Evolutionary conservation across 176 grass and related monocot species (phyloP).

Genomic region (Oryza punctata): DNA sequence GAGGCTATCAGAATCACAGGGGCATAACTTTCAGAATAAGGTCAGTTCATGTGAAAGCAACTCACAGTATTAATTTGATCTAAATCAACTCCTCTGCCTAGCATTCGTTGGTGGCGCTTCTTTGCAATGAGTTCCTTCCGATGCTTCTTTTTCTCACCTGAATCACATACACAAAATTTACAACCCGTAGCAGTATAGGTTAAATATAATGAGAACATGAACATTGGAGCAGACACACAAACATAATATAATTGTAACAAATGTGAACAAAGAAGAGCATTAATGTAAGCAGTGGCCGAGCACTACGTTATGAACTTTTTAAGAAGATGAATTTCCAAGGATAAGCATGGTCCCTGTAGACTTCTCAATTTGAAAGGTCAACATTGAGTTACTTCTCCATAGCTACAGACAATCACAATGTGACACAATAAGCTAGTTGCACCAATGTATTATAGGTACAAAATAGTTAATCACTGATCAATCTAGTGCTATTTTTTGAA

Average conservation of each 20-base stretch:
- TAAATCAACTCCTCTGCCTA: slow-evolving; percentile 89
- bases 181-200: not conserved
- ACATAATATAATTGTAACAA: not conserved
- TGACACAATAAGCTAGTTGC: not conserved
- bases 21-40: slow-evolving; percentile 15
- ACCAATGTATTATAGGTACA: not conserved
- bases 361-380: not conserved
- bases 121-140: slow-evolving; percentile 83
- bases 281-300: not conserved
- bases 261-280: not conserved
- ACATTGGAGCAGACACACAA: not conserved
- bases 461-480: not conserved
- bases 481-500: not conserved
- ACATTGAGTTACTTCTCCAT: not conserved
- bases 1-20: not conserved
- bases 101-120: slow-evolving; percentile 79
- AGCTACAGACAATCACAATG: not conserved
- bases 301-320: not conserved
- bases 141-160: slow-evolving; percentile 92
- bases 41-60: slow-evolving; percentile 21
- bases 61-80: slow-evolving; percentile 88
- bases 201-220: not conserved
- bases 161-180: slow-evolving; percentile 28
- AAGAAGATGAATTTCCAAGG: not conserved
- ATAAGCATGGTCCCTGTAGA: not conserved